Conservation (phyloP, 2,329 filamentous ascomycete species). For the Tricladium varicosporioides region DNA sequence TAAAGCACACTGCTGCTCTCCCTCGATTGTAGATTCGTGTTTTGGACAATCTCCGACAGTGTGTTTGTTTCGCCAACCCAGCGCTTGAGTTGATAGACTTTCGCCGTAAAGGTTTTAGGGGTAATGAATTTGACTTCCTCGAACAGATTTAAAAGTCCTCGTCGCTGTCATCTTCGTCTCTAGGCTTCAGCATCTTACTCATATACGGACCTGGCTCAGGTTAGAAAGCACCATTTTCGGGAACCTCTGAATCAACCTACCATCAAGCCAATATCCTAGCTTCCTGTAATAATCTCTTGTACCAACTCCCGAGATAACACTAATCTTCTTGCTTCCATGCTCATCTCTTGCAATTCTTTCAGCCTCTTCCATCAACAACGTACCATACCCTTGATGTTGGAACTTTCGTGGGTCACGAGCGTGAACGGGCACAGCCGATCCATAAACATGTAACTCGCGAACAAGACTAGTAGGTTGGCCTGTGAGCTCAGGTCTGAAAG, state of each 20-base stretch:
- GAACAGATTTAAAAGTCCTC: conserved; percentile 25
- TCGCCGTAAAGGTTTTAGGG: no score
- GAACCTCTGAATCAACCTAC: conserved; percentile 64
- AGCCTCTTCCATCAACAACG: conserved; percentile 94
- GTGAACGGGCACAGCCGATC: conserved; percentile 95
- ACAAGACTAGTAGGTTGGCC: conserved; percentile 89
- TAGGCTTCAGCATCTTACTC: conserved; percentile 32
- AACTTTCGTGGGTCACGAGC: conserved; percentile 94
- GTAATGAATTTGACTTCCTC: no score
- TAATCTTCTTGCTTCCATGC: conserved; percentile 91
- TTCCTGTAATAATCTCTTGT: conserved; percentile 94
- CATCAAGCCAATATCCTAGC: conserved; percentile 90
- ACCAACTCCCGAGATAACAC: conserved; percentile 96
- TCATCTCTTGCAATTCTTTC: conserved; percentile 93
- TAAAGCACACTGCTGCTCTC: no score
- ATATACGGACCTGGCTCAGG: conserved; percentile 30
- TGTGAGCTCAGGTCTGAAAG: conserved; percentile 82
- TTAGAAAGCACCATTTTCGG: conserved; percentile 5
- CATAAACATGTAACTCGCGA: conserved; percentile 93
- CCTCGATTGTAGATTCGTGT: no score
- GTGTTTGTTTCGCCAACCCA: no score
- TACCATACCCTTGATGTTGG: conserved; percentile 97
- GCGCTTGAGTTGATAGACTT: no score
- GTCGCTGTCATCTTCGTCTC: conserved; percentile 33
- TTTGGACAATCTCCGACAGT: no score